phyloP scores from a whole-genome alignment of 164 flowering plant genomes.

The Berberis thunbergii region DNA sequence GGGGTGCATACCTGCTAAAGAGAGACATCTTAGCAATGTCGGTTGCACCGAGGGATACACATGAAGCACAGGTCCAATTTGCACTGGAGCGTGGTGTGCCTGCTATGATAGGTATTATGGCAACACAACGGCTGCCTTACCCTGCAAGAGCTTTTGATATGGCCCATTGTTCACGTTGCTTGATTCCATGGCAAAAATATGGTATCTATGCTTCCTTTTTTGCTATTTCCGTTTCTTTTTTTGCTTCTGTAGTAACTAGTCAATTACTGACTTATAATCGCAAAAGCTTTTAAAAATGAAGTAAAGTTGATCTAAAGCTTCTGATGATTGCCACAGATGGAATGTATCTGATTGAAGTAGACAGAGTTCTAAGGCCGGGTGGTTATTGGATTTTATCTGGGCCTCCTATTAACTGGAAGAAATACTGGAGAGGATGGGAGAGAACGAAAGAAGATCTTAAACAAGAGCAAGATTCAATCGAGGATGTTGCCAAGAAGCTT shows the following conservation, averaged over 20 bases:
- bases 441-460: constrained; percentile 86
- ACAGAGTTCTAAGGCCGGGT: constrained; percentile 88
- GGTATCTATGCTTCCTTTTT: constrained; percentile 28
- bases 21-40: constrained; percentile 85
- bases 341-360: constrained; percentile 76
- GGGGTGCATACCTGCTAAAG: constrained; percentile 86
- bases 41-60: constrained; percentile 98
- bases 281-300: neutral
- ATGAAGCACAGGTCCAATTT: constrained; percentile 96
- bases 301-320: neutral
- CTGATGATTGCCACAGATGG: constrained; percentile 45
- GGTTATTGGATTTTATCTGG: constrained; percentile 99
- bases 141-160: constrained; percentile 96
- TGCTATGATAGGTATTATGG: constrained; percentile 89
- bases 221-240: too few species aligned
- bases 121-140: constrained; percentile 70
- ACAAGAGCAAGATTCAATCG: constrained; percentile 80
- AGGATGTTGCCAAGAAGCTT: constrained; percentile 57
- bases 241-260: too few species aligned
- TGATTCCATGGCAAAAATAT: constrained; percentile 76
- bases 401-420: constrained; percentile 90
- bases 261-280: too few species aligned
- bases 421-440: constrained; percentile 94
- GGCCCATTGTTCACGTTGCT: constrained; percentile 98
- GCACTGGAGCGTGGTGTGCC: constrained; percentile 97